These are phyloP conservation scores for Pterulicium gracile DNA, from an alignment of 1,284 basidiomycete genomes.

Conservation along the genomic window DNA sequence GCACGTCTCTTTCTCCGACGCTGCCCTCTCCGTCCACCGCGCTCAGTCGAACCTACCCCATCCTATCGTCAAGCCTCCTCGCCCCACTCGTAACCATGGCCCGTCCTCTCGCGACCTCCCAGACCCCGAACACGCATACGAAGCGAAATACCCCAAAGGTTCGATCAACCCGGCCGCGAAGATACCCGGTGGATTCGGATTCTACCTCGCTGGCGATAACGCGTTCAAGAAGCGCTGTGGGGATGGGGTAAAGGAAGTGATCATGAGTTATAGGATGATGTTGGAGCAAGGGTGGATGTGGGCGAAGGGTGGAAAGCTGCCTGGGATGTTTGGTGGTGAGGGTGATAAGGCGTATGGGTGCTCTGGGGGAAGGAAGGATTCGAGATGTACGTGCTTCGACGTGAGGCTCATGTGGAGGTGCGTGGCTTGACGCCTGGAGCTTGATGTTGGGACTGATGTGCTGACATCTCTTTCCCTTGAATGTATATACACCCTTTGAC, in stretches of 20 bases:
- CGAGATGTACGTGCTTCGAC: slow-evolving; percentile 50
- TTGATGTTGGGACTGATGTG: too few relatives aligned
- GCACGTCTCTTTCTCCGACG: background rate
- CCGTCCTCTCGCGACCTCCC: slow-evolving; percentile 6
- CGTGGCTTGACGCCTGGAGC: slow-evolving; percentile 11
- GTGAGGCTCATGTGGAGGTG: slow-evolving; percentile 59
- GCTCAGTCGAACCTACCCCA: slow-evolving; percentile 29
- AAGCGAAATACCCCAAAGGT: slow-evolving; percentile 47
- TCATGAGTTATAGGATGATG: slow-evolving; percentile 49
- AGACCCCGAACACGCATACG: slow-evolving; percentile 34
- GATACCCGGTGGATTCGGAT: slow-evolving; percentile 48
- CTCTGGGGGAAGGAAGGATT: slow-evolving; percentile 43
- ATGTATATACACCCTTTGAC: too few relatives aligned
- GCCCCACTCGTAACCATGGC: slow-evolving; percentile 5
- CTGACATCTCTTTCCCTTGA: too few relatives aligned
- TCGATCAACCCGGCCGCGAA: slow-evolving; percentile 44
- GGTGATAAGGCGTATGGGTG: slow-evolving; percentile 48
- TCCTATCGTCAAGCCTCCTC: slow-evolving; percentile 24
- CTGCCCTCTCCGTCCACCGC: slow-evolving; percentile 35
- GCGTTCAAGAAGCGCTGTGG: slow-evolving; percentile 25
- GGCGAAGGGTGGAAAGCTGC: slow-evolving; percentile 54
- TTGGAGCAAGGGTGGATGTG: slow-evolving; percentile 47
- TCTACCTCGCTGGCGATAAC: slow-evolving; percentile 42
- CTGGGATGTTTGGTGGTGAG: slow-evolving; percentile 47
- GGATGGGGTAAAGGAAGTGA: slow-evolving; percentile 31